Evolutionary conservation across 2,329 filamentous ascomycete genomes (phyloP), one percentile per base, ranked within the genome.

Genomic region (Aspergillus neotritici): DNA sequence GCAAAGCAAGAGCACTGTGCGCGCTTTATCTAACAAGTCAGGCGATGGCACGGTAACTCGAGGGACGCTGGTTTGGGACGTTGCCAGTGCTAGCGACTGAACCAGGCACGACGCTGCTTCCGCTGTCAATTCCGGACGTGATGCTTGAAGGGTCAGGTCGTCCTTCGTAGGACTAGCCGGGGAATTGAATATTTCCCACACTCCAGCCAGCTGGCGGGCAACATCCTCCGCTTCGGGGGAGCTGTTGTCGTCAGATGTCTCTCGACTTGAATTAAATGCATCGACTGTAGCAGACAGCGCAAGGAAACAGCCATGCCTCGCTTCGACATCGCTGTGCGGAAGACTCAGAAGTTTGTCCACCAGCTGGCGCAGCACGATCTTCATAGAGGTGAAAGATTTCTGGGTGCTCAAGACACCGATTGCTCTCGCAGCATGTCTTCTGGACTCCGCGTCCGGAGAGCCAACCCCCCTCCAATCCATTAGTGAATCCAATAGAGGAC

Each of bases 401-500:
- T 67, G 63, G 5, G 51, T 51, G 33, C 65, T 67, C 28, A 73
- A 45, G 11, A 44, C 50, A 10, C 87, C 87, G 54, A 91, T 82
- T 0, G 86, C 82, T 1, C 66, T 67, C 1, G 86, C 87, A 11
- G 88, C 83, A 38, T 79, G 77, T 53, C 87, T 77, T 48, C 93
- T 79, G 2, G 88, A 87, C 5, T 76, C 70, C 0, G 82, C 76
- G 62, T 96, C 89, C 7, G 81, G 73, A 51, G 94, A 87, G 0
- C 84, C 83, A n/a, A 94, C 78, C 1, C 93, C 93, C 63, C 91
- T 79, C 93, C 93, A 98, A 14, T 80, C 82, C 10, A 94, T 70
- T 5, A 95, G 71, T 0, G 78, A 83, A 30, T 83, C 76, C 7
- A 88, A 67, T 3, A 96, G 67, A 1, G 85, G 82, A 36, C 76